Evolutionary conservation across 441 rosid genomes (phyloP), one percentile per base, ranked within the genome.

Genomic region (Rhodomyrtus psidioides): DNA sequence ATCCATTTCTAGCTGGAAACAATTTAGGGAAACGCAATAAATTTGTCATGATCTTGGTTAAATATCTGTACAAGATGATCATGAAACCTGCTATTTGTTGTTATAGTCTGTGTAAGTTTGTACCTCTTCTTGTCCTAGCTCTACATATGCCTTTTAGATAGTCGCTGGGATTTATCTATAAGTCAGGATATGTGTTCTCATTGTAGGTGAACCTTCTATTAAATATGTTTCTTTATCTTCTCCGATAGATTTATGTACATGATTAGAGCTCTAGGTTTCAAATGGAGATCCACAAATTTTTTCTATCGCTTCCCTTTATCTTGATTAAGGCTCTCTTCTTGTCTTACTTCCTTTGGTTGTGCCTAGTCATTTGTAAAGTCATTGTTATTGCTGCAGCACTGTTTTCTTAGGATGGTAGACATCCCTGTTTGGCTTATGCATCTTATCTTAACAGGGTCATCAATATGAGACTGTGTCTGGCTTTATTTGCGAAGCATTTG

Each of bases 391-490:
- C 26, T 19, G 49, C 39, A 34, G 8, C 2, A 12, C 79, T 34
- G 44, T 62, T 30, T 62, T 62, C 44, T 30, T 62, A 65, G 49
- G 79, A 65, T 34, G 79, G 79, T 10, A 65, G 49, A 65, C 49
- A 34, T 65, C 79, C 49, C 81, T 83, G 53, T 83, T 46, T 83
- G 42, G 76, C 81, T 62, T n/a, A 56, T 57, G 16, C 60, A 46
- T 83, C 83, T 57, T 55, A 74, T 34, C 83, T 57, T 49, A 55
- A 82, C 93, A 98, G 99, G 99, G 92, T 75, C 98, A 95, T 92
- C 99, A 96, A 89, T 98, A 96, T 28, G 99, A 98, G 95, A 96
- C 99, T 24, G 99, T 96, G 28, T 98, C 99, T 23, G 99, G 99
- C 84, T 98, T 94, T 88, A 89, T 98, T 82, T 96, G 99, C 5